Evolutionary conservation across 495 filamentous ascomycete genomes (phyloP).

Genomic region (Penicillium desertorum): DNA sequence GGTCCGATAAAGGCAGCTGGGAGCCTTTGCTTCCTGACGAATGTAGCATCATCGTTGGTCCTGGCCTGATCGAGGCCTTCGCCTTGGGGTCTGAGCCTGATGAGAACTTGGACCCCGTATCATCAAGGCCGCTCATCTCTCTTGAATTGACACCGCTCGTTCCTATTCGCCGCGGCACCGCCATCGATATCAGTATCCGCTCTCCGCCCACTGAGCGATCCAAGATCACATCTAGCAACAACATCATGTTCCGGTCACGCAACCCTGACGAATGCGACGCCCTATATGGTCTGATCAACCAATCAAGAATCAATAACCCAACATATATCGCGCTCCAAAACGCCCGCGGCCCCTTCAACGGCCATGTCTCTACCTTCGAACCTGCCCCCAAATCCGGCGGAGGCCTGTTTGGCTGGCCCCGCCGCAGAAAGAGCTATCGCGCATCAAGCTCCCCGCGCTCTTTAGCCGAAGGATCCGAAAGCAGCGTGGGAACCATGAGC

Average conservation of each 20-base stretch:
- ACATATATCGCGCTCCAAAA: slow-evolving; percentile 83
- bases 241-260: slow-evolving; percentile 85
- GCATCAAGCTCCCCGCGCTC: slow-evolving; percentile 53
- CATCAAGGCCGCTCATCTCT: slow-evolving; percentile 64
- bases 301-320: slow-evolving; percentile 79
- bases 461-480: slow-evolving; percentile 56
- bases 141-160: slow-evolving; percentile 87
- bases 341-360: slow-evolving; percentile 50
- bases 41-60: slow-evolving; percentile 76
- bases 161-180: slow-evolving; percentile 81
- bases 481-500: slow-evolving; percentile 57
- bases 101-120: slow-evolving; percentile 27
- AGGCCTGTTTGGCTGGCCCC: slow-evolving; percentile 48
- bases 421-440: slow-evolving; percentile 57
- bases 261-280: slow-evolving; percentile 72
- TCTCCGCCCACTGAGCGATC: slow-evolving; percentile 73
- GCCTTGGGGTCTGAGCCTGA: slow-evolving; percentile 52
- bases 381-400: slow-evolving; percentile 33
- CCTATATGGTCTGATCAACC: slow-evolving; percentile 80
- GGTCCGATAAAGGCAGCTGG: slow-evolving; percentile 82
- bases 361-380: slow-evolving; percentile 33
- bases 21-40: slow-evolving; percentile 70
- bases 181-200: slow-evolving; percentile 88
- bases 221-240: slow-evolving; percentile 66
- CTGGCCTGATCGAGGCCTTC: slow-evolving; percentile 84